A percentile compares a stretch with the other conserved stretches of the same genome.
These are phyloP conservation scores for Diaporthe vexans DNA, from an alignment of 2,329 filamentous ascomycete species.

Conservation along the genomic window DNA sequence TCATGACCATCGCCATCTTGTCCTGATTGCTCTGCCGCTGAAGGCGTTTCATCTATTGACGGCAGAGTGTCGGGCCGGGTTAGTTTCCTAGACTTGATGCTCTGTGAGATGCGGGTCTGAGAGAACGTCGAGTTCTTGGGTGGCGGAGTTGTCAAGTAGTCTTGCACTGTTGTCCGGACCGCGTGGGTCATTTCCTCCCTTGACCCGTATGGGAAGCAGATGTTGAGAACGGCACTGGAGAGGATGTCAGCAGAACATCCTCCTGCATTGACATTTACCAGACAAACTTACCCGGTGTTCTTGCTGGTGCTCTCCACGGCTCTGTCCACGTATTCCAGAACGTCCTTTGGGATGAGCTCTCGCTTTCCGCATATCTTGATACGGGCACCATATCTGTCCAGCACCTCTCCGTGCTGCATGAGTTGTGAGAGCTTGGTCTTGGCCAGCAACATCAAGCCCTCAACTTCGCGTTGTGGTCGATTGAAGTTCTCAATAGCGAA, in stretches of 20 bases:
- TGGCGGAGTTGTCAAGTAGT: constrained; percentile 82
- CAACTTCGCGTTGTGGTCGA: constrained; percentile 94
- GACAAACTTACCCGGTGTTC: constrained; percentile 77
- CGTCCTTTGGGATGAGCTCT: constrained; percentile 86
- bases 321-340: constrained; percentile 87
- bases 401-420: constrained; percentile 90
- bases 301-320: constrained; percentile 89
- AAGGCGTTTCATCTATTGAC: constrained; percentile 64
- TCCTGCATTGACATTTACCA: not conserved
- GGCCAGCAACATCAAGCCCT: constrained; percentile 97
- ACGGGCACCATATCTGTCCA: constrained; percentile 92
- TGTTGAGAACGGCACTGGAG: constrained; percentile 77
- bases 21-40: constrained; percentile 58
- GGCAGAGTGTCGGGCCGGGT: constrained; percentile 61
- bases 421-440: constrained; percentile 95
- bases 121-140: constrained; percentile 82
- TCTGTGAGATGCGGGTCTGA: constrained; percentile 87
- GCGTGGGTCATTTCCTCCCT: constrained; percentile 94
- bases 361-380: constrained; percentile 89
- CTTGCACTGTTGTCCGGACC: constrained; percentile 87
- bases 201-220: constrained; percentile 98
- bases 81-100: constrained; percentile 79
- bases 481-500: constrained; percentile 99
- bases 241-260: constrained; percentile 34
- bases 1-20: constrained; percentile 59